Conservation (phyloP, 2,329 filamentous ascomycete genomes). For the Ambrosiella cleistominuta region DNA sequence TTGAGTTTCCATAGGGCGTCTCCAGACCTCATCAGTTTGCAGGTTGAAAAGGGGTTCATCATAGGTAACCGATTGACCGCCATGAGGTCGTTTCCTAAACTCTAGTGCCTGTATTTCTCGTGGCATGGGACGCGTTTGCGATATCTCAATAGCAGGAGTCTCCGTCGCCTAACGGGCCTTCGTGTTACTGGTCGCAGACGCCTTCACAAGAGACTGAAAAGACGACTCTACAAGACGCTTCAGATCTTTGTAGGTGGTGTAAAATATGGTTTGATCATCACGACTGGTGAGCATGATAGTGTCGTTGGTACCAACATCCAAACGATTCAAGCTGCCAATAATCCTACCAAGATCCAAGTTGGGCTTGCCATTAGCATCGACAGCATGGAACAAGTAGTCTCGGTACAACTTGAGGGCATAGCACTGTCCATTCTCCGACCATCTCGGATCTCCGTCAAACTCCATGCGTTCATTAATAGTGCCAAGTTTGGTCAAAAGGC, state of each 20-base stretch:
- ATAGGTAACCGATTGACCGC: too few species aligned
- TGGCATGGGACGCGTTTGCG: not conserved
- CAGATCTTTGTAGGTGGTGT: slow-evolving; percentile 80
- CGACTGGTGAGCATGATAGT: slow-evolving; percentile 70
- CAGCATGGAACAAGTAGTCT: slow-evolving; percentile 94
- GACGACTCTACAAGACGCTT: slow-evolving; percentile 44
- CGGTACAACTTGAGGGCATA: slow-evolving; percentile 90
- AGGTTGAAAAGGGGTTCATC: too few species aligned
- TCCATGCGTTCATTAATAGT: slow-evolving; percentile 82
- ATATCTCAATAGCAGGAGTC: not conserved
- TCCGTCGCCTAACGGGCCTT: slow-evolving; percentile 12
- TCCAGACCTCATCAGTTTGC: too few species aligned
- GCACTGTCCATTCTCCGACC: slow-evolving; percentile 84
- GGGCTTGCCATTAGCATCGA: slow-evolving; percentile 67
- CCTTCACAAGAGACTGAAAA: slow-evolving; percentile 41
- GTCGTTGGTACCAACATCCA: slow-evolving; percentile 81
- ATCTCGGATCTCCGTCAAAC: slow-evolving; percentile 56
- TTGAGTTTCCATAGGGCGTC: too few species aligned
- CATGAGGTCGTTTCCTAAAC: too few species aligned
- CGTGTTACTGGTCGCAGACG: slow-evolving; percentile 19
- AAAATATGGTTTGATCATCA: slow-evolving; percentile 76
- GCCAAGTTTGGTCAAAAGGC: slow-evolving; percentile 65
- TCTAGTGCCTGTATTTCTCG: too few species aligned
- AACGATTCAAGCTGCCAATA: slow-evolving; percentile 69
- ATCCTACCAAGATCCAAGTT: slow-evolving; percentile 80